Evolutionary conservation across 129 eudicot species (phyloP).

Genomic region (Helichrysum umbraculigerum): DNA sequence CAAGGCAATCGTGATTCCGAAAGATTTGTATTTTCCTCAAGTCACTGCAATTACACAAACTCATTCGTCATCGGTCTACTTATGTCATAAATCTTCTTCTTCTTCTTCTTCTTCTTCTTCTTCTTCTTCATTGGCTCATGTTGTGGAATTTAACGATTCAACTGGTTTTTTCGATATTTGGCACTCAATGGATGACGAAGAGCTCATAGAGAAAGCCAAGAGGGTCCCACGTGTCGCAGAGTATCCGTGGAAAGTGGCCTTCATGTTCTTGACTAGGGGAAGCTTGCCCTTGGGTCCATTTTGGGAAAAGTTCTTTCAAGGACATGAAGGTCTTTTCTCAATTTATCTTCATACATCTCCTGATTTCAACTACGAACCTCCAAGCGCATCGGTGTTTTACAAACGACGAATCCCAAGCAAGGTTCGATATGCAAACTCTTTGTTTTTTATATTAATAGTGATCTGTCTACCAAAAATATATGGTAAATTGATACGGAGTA

Average conservation of each 20-base stretch:
- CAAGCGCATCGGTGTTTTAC: slow-evolving; percentile 74
- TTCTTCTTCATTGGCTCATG: background rate
- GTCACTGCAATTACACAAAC: slow-evolving; percentile 35
- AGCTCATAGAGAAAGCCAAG: slow-evolving; percentile 64
- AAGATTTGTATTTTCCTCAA: slow-evolving; percentile 51
- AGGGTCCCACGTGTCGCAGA: slow-evolving; percentile 49
- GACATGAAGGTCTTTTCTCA: slow-evolving; percentile 68
- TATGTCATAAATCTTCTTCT: slow-evolving; percentile 26
- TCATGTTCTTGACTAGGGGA: slow-evolving; percentile 75
- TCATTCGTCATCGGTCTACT: slow-evolving; percentile 17
- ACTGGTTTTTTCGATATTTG: slow-evolving; percentile 27
- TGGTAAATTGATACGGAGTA: too few relatives aligned
- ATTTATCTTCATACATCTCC: slow-evolving; percentile 77
- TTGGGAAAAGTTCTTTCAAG: slow-evolving; percentile 84
- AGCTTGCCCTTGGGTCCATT: slow-evolving; percentile 62
- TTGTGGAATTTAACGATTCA: slow-evolving; percentile 24
- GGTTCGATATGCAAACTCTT: slow-evolving; percentile 33
- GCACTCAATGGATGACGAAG: slow-evolving; percentile 72
- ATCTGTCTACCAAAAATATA: background rate
- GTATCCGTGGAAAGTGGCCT: slow-evolving; percentile 66
- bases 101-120: slow-evolving; percentile 18
- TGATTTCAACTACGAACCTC: slow-evolving; percentile 54
- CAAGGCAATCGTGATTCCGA: slow-evolving; percentile 42
- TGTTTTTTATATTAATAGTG: background rate
- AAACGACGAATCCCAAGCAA: slow-evolving; percentile 78